Evolutionary conservation across 768 basidiomycete genomes (phyloP).

Genomic region (Cyathus striatus): DNA sequence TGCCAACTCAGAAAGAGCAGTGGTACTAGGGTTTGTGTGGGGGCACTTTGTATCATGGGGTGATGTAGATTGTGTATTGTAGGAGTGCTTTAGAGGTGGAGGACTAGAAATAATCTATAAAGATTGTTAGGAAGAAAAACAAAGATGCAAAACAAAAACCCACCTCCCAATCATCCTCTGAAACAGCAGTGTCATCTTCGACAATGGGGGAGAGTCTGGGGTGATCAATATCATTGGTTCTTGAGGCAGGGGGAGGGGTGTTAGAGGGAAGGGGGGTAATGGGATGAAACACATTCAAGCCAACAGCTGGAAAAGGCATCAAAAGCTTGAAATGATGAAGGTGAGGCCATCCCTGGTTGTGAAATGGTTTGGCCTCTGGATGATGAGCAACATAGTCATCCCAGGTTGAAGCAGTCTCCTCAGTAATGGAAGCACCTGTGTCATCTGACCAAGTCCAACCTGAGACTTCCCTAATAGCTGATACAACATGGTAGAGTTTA

Average conservation of each 20-base stretch:
- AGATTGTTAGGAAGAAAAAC: not conserved
- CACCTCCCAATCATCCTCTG: not conserved
- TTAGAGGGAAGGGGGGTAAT: not conserved
- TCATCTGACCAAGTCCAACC: conserved; percentile 6
- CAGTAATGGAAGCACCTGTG: conserved; percentile 2
- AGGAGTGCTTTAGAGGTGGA: not conserved
- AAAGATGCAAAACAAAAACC: not conserved
- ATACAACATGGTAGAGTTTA: conserved; percentile 7
- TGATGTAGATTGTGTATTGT: not conserved
- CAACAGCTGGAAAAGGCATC: conserved; percentile 6
- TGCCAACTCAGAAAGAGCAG: conserved; percentile 2
- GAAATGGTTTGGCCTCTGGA: conserved; percentile 15
- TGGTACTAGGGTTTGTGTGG: not conserved
- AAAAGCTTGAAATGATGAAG: conserved; percentile 7
- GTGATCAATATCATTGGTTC: not conserved
- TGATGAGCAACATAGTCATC: conserved; percentile 14
- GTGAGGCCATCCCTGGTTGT: conserved; percentile 14
- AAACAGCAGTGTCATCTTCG: not conserved
- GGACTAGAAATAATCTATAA: not conserved
- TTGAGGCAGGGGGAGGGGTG: not conserved
- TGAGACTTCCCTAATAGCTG: conserved; percentile 1
- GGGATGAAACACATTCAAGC: conserved; percentile 8
- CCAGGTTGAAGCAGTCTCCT: conserved; percentile 8
- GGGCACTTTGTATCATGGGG: not conserved
- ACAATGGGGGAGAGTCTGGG: not conserved